Evolutionary conservation across 768 basidiomycete species (phyloP).

Genomic region (Udeniomyces megalosporus): DNA sequence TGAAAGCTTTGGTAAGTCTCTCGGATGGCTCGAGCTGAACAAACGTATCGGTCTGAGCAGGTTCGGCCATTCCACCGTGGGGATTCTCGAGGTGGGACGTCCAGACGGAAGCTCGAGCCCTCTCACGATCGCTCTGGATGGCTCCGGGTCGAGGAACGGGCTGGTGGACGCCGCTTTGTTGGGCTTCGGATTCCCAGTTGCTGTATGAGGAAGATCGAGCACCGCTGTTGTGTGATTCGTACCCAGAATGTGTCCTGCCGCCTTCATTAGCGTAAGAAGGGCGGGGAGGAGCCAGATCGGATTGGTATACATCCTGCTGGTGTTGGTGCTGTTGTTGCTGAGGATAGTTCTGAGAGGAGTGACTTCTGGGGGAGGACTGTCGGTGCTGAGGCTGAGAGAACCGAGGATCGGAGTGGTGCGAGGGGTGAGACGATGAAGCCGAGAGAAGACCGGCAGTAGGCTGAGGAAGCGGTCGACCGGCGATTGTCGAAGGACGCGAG

Average conservation of each 20-base stretch:
- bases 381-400: too few species aligned
- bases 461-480: too few species aligned
- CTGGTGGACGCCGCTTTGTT: neutral
- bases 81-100: conserved; percentile 69
- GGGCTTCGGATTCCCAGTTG: neutral
- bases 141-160: neutral
- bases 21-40: conserved; percentile 58
- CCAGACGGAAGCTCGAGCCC: conserved; percentile 55
- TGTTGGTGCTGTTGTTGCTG: neutral
- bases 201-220: neutral
- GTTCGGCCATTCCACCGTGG: conserved; percentile 35
- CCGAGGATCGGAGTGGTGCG: neutral
- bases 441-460: too few species aligned
- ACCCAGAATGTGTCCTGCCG: neutral
- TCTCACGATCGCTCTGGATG: neutral
- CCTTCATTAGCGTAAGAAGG: neutral
- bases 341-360: too few species aligned
- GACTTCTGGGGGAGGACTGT: neutral
- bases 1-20: conserved; percentile 80
- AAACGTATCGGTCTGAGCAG: conserved; percentile 39
- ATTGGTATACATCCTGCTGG: neutral
- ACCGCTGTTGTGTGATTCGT: neutral
- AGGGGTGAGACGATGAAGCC: too few species aligned
- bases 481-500: neutral
- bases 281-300: neutral